Evolutionary conservation across 805 yeast species (phyloP).

Genomic region (Suhomyces vadensis): DNA sequence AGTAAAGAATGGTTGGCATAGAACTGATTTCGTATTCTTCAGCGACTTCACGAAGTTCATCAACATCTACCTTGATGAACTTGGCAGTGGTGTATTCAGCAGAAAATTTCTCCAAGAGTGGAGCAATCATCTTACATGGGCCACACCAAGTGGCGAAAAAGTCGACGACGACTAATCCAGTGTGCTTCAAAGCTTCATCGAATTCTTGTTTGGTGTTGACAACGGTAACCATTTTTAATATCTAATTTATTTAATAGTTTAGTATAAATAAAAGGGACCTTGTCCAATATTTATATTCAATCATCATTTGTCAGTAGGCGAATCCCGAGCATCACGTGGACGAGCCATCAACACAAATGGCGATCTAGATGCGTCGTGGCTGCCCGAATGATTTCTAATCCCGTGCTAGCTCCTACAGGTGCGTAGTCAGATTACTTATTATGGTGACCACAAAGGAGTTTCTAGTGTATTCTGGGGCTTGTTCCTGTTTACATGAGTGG

Average conservation of each 20-base stretch:
- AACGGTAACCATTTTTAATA: slow-evolving; percentile 37
- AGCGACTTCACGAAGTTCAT: slow-evolving; percentile 75
- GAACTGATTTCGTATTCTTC: slow-evolving; percentile 58
- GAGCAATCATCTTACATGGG: slow-evolving; percentile 97
- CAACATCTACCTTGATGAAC: slow-evolving; percentile 92
- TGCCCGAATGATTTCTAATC: no score
- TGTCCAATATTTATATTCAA: background rate
- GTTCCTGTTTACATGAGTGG: background rate
- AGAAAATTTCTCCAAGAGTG: slow-evolving; percentile 82
- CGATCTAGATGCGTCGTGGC: no score
- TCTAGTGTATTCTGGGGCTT: background rate
- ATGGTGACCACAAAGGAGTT: no score
- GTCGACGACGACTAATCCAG: slow-evolving; percentile 86
- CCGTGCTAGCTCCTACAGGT: no score
- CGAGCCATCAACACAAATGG: no score
- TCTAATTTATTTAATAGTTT: background rate
- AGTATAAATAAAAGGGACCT: background rate
- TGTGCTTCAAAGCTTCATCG: slow-evolving; percentile 57
- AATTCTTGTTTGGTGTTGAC: slow-evolving; percentile 53
- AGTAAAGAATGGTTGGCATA: slow-evolving; percentile 67
- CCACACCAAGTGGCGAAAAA: slow-evolving; percentile 99
- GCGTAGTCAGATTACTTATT: background rate
- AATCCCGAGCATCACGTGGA: no score
- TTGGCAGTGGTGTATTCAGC: slow-evolving; percentile 63
- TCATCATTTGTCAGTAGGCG: background rate